Base-by-base conservation (phyloP, 257 asterid species). In the Euphrasia confusa region DNA sequence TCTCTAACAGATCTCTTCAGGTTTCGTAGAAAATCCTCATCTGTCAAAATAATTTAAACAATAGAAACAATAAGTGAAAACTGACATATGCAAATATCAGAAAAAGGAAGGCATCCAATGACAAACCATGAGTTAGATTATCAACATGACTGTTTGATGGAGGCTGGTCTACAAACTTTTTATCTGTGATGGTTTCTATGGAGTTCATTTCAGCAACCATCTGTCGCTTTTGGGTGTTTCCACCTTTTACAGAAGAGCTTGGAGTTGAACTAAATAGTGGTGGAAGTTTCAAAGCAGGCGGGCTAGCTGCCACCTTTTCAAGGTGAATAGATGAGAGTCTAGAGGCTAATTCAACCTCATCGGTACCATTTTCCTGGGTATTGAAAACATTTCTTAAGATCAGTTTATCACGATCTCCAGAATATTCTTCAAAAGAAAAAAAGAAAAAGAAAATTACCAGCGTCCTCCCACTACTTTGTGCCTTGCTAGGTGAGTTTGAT, bases 181-280 rank as follows among this genome's bases (percentile, higher is more conserved):
- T 85, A 55, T 81, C 96, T 8, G 72, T 60, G 56, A 63, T 74
- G 75, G 77, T 66, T 68, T 83, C 95, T 15, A 62, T 71, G 69
- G 79, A 85, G 64, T 67, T 83, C 60, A 61, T 75, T 65, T 79
- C 96, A 65, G 87, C 66, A 35, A 61, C 76, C 66, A 66, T 73
- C 60, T 81, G 90, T 69, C 91, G 74, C 79, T 85, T 93, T 74
- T 80, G 96, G 69, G 71, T 53, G 75, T 78, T 84, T 64, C 82
- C 96, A 66, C 90, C 84, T 78, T 89, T 87, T 58, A 94, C 96
- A 53, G 92, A 80, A 71, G 98, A 84, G 75, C 77, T 82, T 47
- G 97, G 97, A 0, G 96, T 83, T 8, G 88, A 79, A 84, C 96
- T 89, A 77, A 93, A 93, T 53, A 93, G 78, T 27, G 96, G 99